Percentiles rank a stretch among this genome's conserved stretches.
Conservation (phyloP, 2,329 filamentous ascomycete genomes). For the Stachybotrys chlorohalonatus region DNA sequence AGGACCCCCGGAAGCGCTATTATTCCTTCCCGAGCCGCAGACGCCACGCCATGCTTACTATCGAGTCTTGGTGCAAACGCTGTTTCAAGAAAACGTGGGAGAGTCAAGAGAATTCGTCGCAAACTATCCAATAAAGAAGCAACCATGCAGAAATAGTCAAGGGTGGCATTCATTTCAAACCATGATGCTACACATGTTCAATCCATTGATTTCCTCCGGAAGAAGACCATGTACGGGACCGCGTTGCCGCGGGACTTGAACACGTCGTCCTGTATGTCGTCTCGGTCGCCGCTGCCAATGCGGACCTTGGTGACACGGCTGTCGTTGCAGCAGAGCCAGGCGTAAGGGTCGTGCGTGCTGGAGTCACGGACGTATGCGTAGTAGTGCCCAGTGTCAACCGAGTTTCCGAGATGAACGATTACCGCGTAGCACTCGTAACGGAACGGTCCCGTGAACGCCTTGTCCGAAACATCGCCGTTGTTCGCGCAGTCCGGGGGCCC, state of each 20-base stretch:
- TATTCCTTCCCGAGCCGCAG: not conserved
- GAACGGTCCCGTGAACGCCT: slow-evolving; percentile 46
- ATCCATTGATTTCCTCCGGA: slow-evolving; percentile 25
- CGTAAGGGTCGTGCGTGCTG: slow-evolving; percentile 29
- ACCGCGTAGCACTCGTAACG: slow-evolving; percentile 82
- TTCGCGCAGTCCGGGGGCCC: slow-evolving; percentile 20
- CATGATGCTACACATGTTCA: not conserved
- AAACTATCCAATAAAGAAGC: too few species aligned
- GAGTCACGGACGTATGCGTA: slow-evolving; percentile 58
- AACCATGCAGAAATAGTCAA: too few species aligned
- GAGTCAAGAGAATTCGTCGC: too few species aligned
- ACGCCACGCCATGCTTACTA: not conserved
- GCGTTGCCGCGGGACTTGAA: slow-evolving; percentile 26
- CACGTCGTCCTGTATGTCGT: slow-evolving; percentile 27
- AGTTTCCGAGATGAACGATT: slow-evolving; percentile 63
- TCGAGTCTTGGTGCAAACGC: not conserved
- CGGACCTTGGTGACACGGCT: slow-evolving; percentile 28
- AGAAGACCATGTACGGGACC: slow-evolving; percentile 40
- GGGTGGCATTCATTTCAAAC: too few species aligned
- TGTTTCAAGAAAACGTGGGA: not conserved
- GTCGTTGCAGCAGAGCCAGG: slow-evolving; percentile 45
- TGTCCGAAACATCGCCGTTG: slow-evolving; percentile 22
- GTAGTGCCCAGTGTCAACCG: slow-evolving; percentile 70
- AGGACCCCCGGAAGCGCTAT: not conserved
- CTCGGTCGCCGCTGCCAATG: slow-evolving; percentile 25